Evolutionary conservation across 139 green algal species (phyloP).

Genomic region (Marvania coccoides): DNA sequence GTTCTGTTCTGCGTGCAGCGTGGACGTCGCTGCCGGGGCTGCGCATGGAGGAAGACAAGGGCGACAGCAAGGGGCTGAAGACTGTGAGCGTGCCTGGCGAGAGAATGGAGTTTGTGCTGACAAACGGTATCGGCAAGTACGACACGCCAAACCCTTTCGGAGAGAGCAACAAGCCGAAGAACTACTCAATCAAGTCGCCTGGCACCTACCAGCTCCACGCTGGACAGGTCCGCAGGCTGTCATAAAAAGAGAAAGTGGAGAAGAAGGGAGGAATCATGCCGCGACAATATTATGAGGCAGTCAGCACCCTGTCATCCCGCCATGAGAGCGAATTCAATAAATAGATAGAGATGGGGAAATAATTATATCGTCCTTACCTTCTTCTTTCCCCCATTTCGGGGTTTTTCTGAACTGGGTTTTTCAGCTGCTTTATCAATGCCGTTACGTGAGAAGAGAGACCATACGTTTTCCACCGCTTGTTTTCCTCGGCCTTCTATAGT

Average conservation of each 20-base stretch:
- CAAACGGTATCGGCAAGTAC: slow-evolving; percentile 14
- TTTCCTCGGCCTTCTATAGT: too few relatives aligned
- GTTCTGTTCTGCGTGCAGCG: background rate
- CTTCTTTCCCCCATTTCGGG: too few relatives aligned
- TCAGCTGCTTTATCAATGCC: too few relatives aligned
- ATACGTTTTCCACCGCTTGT: too few relatives aligned
- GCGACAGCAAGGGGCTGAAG: background rate
- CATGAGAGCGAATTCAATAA: too few relatives aligned
- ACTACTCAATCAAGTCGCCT: slow-evolving; percentile 8
- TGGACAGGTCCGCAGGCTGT: slow-evolving; percentile 7
- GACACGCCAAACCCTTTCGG: slow-evolving; percentile 11
- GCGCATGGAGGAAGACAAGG: slow-evolving; percentile 16
- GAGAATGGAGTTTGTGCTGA: slow-evolving; percentile 26
- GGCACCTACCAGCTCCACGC: slow-evolving; percentile 7
- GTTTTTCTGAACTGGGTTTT: too few relatives aligned
- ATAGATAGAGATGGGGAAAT: too few relatives aligned
- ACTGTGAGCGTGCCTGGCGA: background rate
- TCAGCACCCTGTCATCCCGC: too few relatives aligned
- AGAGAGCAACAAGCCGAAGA: background rate
- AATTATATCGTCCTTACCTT: too few relatives aligned
- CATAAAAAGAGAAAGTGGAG: background rate
- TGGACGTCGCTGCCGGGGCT: slow-evolving; percentile 8
- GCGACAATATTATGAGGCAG: too few relatives aligned
- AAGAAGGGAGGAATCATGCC: too few relatives aligned
- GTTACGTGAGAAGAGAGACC: too few relatives aligned